Evolutionary conservation across 257 asterid genomes (phyloP), one percentile per base, ranked within the genome.

Genomic region (Cinchona pubescens): DNA sequence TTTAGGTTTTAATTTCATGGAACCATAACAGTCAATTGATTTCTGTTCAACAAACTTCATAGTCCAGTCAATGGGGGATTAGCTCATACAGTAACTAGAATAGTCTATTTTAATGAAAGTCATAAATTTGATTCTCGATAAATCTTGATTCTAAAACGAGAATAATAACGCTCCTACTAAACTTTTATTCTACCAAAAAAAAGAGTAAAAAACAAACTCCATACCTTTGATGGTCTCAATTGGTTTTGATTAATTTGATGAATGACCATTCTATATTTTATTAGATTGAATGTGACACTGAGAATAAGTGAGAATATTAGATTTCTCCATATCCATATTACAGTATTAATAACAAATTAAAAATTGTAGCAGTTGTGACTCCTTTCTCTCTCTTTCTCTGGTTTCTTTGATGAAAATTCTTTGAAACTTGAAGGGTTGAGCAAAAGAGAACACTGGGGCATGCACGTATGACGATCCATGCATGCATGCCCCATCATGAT

Each of bases 351-450:
- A 71, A 64, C 27, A 69, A 34, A 69, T 76, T 66, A 73, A 62
- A 61, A 74, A 82, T 77, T 25, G 79, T 49, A 82, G 89, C 74
- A 69, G 90, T 81, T 86, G 83, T 48, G 81, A 86, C 88, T 73
- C 75, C 15, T 0, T n/a, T n/a, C 53, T 37, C 65, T 27, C 53
- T 18, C 3, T 3, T 43, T 45, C 53, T 4, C 19, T 37, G 15
- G 19, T 23, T 25, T 49, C 10, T 48, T 38, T 55, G 69, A 16
- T 40, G 78, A 78, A 78, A 61, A 53, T 78, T 66, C 77, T 11
- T 19, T 67, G 65, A 73, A 79, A 37, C 51, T 48, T 37, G 58
- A 53, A 10, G 23, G 45, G 21, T 53, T 7, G 7, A 48, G 61
- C n/a, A n/a, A n/a, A 14, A 49, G 58, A 12, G 45, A 30, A 32